Base-by-base conservation (phyloP, 805 yeast species). In the Komagataella ulmi region DNA sequence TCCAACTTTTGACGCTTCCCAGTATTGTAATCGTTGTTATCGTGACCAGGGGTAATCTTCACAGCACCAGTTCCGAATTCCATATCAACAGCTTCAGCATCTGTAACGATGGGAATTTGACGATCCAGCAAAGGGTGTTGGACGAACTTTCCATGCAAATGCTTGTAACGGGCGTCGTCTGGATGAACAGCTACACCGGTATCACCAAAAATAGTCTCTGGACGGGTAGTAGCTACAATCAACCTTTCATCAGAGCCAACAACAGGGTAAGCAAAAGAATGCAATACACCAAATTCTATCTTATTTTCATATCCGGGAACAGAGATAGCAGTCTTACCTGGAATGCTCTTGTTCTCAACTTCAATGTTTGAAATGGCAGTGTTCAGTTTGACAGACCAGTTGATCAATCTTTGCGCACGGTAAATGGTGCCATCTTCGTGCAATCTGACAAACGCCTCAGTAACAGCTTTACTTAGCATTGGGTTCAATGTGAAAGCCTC, bases 31-130 rank as follows among this genome's bases (percentile, higher is more conserved):
- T 93, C 99, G 77, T 93, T 93, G 62, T 82, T 85, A 71, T 93
- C 99, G 70, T 93, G 99, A 47, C 96, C 97, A 54, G 99, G 99
- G 12, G 99, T 93, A 66, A 93, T 93, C 72, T 93, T 93, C 56
- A 93, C 99, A 49, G 99, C 99, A 83, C 99, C 99, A 56, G 99
- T 93, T 77, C 99, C 99, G 60, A 93, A 93, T 68, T 87, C 96
- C 98, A 93, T 93, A 69, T 93, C 99, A 57, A 93, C 99, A 45
- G 97, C 93, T 69, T 88, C 96, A 45, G 82, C 65, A 66, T 93
- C 99, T 50, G 89, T 80, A 55, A 93, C 73, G 63, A 93, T 88
- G 58, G 99, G 99, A 51, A 93, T 68, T 63, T 80, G 74, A 66
- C 88, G 83, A 64, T 85, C 86, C 61, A 88, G 70, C 70, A 93